Conservation (phyloP, 1,284 basidiomycete genomes). For the Sphaerobolus stellatus region DNA sequence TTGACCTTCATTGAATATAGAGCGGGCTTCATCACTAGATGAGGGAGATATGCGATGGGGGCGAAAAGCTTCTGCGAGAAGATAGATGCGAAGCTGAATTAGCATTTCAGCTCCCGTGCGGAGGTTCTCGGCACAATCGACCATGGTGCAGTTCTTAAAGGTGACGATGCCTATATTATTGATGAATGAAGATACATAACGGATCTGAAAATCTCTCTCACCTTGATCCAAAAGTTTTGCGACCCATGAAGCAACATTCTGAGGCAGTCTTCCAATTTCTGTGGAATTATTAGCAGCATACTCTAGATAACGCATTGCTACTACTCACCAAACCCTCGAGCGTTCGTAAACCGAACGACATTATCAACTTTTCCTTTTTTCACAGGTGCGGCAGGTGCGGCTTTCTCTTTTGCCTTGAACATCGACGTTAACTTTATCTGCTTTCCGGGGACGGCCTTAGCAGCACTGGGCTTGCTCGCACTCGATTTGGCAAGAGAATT, state of each 20-base stretch:
- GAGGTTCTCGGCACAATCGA: constrained; percentile 66
- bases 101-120: constrained; percentile 69
- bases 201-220: constrained; percentile 29
- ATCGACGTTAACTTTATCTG: constrained; percentile 65
- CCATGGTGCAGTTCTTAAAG: constrained; percentile 60
- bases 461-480: constrained; percentile 17
- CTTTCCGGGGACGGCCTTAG: constrained; percentile 27
- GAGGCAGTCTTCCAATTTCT: constrained; percentile 75
- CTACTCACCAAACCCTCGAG: constrained; percentile 58
- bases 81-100: constrained; percentile 66
- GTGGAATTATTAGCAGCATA: constrained; percentile 12
- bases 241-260: constrained; percentile 68
- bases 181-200: neutral
- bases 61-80: constrained; percentile 65
- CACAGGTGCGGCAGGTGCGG: constrained; percentile 29
- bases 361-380: constrained; percentile 57
- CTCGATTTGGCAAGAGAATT: constrained; percentile 22
- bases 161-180: constrained; percentile 53
- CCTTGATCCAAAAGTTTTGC: constrained; percentile 70
- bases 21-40: constrained; percentile 32
- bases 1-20: constrained; percentile 64
- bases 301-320: neutral
- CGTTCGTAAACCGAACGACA: constrained; percentile 68
- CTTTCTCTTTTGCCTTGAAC: constrained; percentile 56
- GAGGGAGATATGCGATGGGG: constrained; percentile 34